Percentiles rank a stretch among this genome's conserved stretches.
phyloP scores from a whole-genome alignment of 306 rosid genomes.

The Inga oerstediana region DNA sequence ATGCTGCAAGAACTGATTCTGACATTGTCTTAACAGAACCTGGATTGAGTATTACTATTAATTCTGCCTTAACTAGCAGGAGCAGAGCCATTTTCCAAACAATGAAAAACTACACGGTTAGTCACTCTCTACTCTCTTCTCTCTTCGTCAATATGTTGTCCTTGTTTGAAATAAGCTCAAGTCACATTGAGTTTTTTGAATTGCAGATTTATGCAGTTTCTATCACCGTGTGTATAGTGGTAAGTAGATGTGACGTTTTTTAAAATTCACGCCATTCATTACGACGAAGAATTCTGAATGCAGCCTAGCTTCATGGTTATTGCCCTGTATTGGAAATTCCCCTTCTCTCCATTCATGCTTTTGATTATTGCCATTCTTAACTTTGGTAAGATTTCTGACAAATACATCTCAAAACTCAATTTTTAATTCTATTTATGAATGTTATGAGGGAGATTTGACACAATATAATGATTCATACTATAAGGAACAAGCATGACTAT shows the following conservation, averaged over 20 bases:
- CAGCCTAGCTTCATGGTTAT: constrained; percentile 97
- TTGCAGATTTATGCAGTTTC: constrained; percentile 86
- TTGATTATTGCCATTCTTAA: constrained; percentile 93
- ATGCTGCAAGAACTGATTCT: too few species aligned
- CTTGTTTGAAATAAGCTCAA: constrained; percentile 7
- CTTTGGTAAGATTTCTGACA: constrained; percentile 57
- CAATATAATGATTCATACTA: constrained; percentile 5
- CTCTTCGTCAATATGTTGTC: not conserved
- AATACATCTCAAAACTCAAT: not conserved
- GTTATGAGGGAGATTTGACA: constrained; percentile 33
- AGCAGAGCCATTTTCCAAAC: too few species aligned
- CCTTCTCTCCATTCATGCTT: constrained; percentile 97
- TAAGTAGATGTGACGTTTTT: constrained; percentile 37
- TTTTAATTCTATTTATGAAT: constrained; percentile 11
- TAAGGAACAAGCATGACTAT: constrained; percentile 76
- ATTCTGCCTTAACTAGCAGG: too few species aligned
- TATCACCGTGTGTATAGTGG: constrained; percentile 91
- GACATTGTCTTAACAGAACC: too few species aligned
- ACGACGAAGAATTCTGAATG: constrained; percentile 21
- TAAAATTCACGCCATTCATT: not conserved
- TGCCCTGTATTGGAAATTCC: constrained; percentile 93
- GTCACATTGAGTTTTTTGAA: not conserved
- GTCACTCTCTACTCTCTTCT: constrained; percentile 31
- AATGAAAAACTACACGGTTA: constrained; percentile 90
- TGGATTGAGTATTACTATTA: too few species aligned